Evolutionary conservation across 306 rosid species (phyloP), one percentile per base, ranked within the genome.

Genomic region (Vicia villosa): DNA sequence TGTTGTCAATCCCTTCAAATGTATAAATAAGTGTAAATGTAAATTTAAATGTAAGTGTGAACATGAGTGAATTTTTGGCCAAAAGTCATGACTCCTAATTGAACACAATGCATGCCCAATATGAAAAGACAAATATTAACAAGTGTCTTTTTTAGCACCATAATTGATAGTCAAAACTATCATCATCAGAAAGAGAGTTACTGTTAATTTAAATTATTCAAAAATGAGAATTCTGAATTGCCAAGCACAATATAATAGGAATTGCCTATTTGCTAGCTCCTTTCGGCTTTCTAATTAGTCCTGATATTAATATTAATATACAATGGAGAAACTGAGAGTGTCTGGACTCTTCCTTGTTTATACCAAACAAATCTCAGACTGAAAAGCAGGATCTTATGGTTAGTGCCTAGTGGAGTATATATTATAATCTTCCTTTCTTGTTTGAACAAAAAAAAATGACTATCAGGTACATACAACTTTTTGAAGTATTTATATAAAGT

Each of bases 1-100:
- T 84, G 78, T 81, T 82, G 59, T 83, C 96, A 24, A 89, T 84
- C 51, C 98, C 98, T 92, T 91, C 40, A 76, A 70, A 71, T 75
- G 76, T 54, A 49, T 32, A 47, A 62, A 71, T 73, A 73, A 34
- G 42, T 28, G 41, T 67, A 30, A 34, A 17, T 20, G 46, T 21
- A 43, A 66, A 32, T 40, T 42, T 62, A 61, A 66, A 68, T 73
- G 69, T 52, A 47, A 30, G 34, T 59, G 0, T 52, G 42, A 26
- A 43, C 63, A 32, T 30, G 11, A 26, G 54, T 59, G 58, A 69
- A 79, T 24, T 5, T 26, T 38, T 59, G 8, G 24, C 63, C 50
- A 14, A 12, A 46, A 32, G 47, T 52, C 38, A 9, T 60, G 21
- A 46, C 20, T 26, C 40, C 28, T 63, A 38, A 41, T 40, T 62